A percentile compares a stretch with the other conserved stretches of the same genome.
Evolutionary conservation across 2,329 filamentous ascomycete genomes (phyloP).

Genomic region (Pseudodiploospora longispora): DNA sequence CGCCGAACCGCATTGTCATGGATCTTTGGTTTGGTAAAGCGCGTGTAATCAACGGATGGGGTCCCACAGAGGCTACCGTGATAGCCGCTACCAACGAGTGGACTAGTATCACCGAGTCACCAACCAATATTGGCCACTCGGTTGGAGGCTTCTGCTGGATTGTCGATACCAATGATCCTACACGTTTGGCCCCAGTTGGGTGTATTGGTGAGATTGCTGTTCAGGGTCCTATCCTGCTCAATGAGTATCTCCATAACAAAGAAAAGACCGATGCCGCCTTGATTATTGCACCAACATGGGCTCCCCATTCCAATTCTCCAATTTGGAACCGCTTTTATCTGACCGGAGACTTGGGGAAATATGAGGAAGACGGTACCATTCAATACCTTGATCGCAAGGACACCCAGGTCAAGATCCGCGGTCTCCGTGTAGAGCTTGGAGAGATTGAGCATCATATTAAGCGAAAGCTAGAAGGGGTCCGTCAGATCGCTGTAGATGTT

Average conservation of each 20-base stretch:
- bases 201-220: slow-evolving; percentile 5
- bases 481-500: slow-evolving; percentile 5
- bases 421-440: slow-evolving; percentile 6
- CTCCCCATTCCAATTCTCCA: slow-evolving; percentile 13
- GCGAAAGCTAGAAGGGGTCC: neutral
- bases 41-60: too few species aligned
- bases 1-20: too few species aligned
- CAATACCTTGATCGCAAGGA: slow-evolving; percentile 6
- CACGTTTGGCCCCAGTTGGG: slow-evolving; percentile 1
- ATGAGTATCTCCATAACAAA: slow-evolving; percentile 3
- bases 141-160: slow-evolving; percentile 7
- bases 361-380: slow-evolving; percentile 18
- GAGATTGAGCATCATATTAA: slow-evolving; percentile 7
- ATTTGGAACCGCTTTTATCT: slow-evolving; percentile 26
- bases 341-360: slow-evolving; percentile 38
- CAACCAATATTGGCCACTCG: slow-evolving; percentile 5
- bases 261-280: slow-evolving; percentile 1
- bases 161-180: slow-evolving; percentile 3
- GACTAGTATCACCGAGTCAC: neutral
- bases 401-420: slow-evolving; percentile 7
- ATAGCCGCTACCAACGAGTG: neutral
- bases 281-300: slow-evolving; percentile 19
- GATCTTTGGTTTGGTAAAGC: too few species aligned
- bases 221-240: slow-evolving; percentile 3
- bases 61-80: neutral